Percentiles rank a stretch among this genome's conserved stretches.
Evolutionary conservation across 2,329 filamentous ascomycete genomes (phyloP).

Genomic region (Xylaria sp.): DNA sequence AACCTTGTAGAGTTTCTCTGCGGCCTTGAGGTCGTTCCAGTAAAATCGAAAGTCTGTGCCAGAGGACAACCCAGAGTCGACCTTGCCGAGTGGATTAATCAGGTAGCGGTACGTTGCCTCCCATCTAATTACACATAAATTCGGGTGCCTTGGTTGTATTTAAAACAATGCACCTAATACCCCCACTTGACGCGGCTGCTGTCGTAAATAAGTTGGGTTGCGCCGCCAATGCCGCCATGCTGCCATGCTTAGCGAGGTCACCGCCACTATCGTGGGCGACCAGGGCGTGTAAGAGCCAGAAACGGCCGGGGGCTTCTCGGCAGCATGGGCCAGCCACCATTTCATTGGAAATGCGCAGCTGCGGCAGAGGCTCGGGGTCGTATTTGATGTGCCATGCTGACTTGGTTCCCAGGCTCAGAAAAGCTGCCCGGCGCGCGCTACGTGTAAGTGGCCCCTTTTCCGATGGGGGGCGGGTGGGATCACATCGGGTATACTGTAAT

Average conservation of each 20-base stretch:
- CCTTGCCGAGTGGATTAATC: conserved; percentile 22
- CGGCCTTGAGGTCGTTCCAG: conserved; percentile 19
- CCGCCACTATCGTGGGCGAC: conserved; percentile 16
- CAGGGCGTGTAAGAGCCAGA: conserved; percentile 19
- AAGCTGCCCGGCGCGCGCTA: conserved; percentile 37
- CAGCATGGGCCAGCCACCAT: conserved; percentile 16
- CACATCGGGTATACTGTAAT: conserved; percentile 37
- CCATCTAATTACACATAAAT: conserved; percentile 13
- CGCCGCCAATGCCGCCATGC: conserved; percentile 28
- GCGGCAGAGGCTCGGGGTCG: conserved; percentile 30
- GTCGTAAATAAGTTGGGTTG: conserved; percentile 36
- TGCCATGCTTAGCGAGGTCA: conserved; percentile 22
- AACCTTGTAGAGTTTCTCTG: conserved; percentile 22
- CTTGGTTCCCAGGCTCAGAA: conserved; percentile 31
- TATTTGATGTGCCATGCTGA: conserved; percentile 36
- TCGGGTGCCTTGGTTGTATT: conserved; percentile 18
- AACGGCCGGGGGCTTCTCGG: conserved; percentile 29
- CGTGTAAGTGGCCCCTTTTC: conserved; percentile 46
- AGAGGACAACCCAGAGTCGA: conserved; percentile 8
- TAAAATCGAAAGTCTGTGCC: conserved; percentile 11
- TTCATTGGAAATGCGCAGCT: conserved; percentile 26
- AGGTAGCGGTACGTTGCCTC: conserved; percentile 35
- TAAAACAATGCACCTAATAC: conserved; percentile 25
- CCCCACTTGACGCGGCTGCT: conserved; percentile 40
- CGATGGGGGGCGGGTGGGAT: conserved; percentile 46